Percentiles rank a stretch among this genome's conserved stretches.
These are phyloP conservation scores for Leersia perrieri DNA, from an alignment of 176 grass and related monocot genomes.

Conservation along the genomic window DNA sequence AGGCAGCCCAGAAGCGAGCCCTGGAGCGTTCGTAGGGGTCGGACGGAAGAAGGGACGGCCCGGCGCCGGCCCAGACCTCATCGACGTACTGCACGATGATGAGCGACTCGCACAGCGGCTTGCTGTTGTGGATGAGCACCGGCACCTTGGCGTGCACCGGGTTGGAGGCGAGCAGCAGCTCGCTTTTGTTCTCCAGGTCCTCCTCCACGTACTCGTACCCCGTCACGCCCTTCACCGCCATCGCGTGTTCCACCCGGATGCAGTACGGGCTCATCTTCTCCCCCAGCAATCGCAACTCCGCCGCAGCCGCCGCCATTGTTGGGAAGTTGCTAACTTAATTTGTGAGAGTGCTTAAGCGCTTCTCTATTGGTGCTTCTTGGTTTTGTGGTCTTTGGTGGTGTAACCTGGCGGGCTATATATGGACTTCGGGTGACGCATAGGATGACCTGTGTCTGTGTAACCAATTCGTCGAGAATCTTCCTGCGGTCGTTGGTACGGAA, in stretches of 20 bases:
- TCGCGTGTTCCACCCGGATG: neutral
- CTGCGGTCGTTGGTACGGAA: too few species aligned
- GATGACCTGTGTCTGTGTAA: too few species aligned
- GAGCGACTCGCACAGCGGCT: conserved; percentile 26
- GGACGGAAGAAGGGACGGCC: conserved; percentile 21
- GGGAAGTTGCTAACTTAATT: too few species aligned
- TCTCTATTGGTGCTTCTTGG: too few species aligned
- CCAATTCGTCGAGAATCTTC: too few species aligned
- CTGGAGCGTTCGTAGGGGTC: conserved; percentile 8
- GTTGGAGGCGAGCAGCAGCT: conserved; percentile 33
- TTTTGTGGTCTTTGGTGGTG: too few species aligned
- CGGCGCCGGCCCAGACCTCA: conserved; percentile 21
- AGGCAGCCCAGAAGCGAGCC: conserved; percentile 36
- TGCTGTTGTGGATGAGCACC: neutral
- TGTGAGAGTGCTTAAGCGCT: too few species aligned
- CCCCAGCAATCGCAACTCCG: neutral
- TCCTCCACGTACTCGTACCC: conserved; percentile 33
- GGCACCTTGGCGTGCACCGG: conserved; percentile 41
- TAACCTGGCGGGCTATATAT: too few species aligned
- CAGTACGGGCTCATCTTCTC: neutral
- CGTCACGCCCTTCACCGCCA: conserved; percentile 34
- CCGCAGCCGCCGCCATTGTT: too few species aligned
- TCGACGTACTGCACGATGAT: conserved; percentile 47
- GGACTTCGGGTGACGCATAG: too few species aligned
- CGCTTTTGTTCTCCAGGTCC: conserved; percentile 33